These are phyloP conservation scores for Zygotorulaspora florentina DNA, from an alignment of 805 yeast species.

Conservation along the genomic window DNA sequence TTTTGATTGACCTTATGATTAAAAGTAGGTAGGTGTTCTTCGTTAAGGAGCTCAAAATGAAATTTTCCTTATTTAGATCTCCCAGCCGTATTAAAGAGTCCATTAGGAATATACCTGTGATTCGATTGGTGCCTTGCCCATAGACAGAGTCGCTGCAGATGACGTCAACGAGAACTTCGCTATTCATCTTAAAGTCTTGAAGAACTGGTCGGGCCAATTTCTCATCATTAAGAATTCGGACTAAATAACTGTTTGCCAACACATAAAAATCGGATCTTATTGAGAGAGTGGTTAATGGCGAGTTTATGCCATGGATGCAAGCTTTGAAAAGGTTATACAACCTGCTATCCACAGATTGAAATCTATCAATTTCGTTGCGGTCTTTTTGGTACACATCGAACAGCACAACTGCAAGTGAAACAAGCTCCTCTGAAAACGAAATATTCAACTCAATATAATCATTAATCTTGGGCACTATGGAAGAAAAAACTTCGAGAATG, in stretches of 20 bases:
- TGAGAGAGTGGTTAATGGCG: slow-evolving; percentile 61
- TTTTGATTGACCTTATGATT: slow-evolving; percentile 60
- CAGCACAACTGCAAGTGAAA: slow-evolving; percentile 68
- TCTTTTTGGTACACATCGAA: slow-evolving; percentile 59
- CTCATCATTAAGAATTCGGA: slow-evolving; percentile 43
- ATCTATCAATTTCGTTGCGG: slow-evolving; percentile 31
- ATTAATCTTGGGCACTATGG: slow-evolving; percentile 68
- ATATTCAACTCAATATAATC: slow-evolving; percentile 67
- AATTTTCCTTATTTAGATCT: slow-evolving; percentile 46
- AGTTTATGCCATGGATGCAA: slow-evolving; percentile 66
- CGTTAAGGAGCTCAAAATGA: slow-evolving; percentile 56
- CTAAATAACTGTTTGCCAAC: slow-evolving; percentile 61
- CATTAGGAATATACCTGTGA: slow-evolving; percentile 70
- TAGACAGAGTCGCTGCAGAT: slow-evolving; percentile 74
- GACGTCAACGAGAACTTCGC: slow-evolving; percentile 59
- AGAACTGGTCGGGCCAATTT: slow-evolving; percentile 45
- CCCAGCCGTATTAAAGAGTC: slow-evolving; percentile 62
- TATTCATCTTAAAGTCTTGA: slow-evolving; percentile 50
- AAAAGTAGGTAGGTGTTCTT: slow-evolving; percentile 62
- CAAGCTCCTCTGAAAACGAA: slow-evolving; percentile 67
- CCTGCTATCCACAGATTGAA: slow-evolving; percentile 46
- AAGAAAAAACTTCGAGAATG: slow-evolving; percentile 71
- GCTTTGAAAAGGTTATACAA: slow-evolving; percentile 68
- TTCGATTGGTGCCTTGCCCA: slow-evolving; percentile 71
- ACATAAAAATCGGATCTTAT: slow-evolving; percentile 79